Evolutionary conservation across 805 yeast species (phyloP).

Genomic region (Maudiozyma saulgeensis): DNA sequence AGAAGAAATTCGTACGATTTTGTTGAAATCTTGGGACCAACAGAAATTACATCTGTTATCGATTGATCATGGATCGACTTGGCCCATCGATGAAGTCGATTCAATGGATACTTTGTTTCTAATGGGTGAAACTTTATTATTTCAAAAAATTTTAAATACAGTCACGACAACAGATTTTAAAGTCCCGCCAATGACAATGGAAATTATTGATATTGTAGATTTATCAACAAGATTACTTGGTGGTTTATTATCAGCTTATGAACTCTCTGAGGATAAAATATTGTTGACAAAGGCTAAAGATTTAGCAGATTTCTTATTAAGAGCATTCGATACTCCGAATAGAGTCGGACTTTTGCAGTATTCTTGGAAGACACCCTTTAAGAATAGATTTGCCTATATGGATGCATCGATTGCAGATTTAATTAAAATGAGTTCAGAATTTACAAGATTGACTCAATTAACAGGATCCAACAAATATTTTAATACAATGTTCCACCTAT

Average conservation of each 20-base stretch:
- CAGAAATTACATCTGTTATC: slow-evolving; percentile 3
- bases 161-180: slow-evolving; percentile 34
- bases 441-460: slow-evolving; percentile 42
- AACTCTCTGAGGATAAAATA: slow-evolving; percentile 34
- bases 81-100: slow-evolving; percentile 45
- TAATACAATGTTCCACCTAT: slow-evolving; percentile 40
- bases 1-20: slow-evolving; percentile 29
- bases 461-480: slow-evolving; percentile 40
- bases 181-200: slow-evolving; percentile 34
- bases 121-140: slow-evolving; percentile 35
- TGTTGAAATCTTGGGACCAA: slow-evolving; percentile 35
- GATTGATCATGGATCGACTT: slow-evolving; percentile 11
- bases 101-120: slow-evolving; percentile 42
- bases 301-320: slow-evolving; percentile 40
- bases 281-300: slow-evolving; percentile 33
- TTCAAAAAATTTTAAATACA: slow-evolving; percentile 30
- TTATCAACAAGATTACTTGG: slow-evolving; percentile 36
- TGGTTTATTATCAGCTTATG: slow-evolving; percentile 45
- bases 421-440: slow-evolving; percentile 43
- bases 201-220: slow-evolving; percentile 43
- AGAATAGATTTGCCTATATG: slow-evolving; percentile 32
- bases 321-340: slow-evolving; percentile 52
- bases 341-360: slow-evolving; percentile 41
- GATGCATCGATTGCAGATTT: slow-evolving; percentile 36
- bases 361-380: slow-evolving; percentile 32